These are phyloP conservation scores for Papiliotrema terrestris DNA, from an alignment of 1,284 basidiomycete species.

Conservation along the genomic window DNA sequence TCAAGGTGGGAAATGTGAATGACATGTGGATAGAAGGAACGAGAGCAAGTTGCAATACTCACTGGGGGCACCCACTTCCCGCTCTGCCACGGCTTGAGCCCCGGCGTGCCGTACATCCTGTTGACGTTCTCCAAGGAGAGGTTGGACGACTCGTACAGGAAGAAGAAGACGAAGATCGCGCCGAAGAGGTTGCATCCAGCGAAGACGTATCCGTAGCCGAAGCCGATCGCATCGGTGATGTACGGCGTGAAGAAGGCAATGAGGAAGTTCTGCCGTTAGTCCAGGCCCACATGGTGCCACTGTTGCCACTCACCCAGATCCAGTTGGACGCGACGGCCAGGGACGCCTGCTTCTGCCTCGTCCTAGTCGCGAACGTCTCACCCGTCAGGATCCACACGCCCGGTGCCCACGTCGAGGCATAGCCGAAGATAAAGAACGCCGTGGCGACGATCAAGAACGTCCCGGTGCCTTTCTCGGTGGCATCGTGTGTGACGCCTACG, in stretches of 20 bases:
- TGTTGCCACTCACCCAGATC: conserved; percentile 50
- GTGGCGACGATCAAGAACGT: conserved; percentile 69
- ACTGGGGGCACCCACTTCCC: conserved; percentile 15
- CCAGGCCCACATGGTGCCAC: background rate
- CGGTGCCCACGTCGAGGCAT: background rate
- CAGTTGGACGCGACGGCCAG: conserved; percentile 66
- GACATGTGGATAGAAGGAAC: too few relatives aligned
- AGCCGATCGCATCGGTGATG: conserved; percentile 54
- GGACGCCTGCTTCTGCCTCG: conserved; percentile 64
- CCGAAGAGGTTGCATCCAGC: conserved; percentile 52
- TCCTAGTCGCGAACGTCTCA: conserved; percentile 71
- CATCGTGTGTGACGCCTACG: conserved; percentile 63
- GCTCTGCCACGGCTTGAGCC: conserved; percentile 17
- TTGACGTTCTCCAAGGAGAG: conserved; percentile 69
- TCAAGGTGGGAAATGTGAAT: background rate
- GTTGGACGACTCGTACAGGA: conserved; percentile 70
- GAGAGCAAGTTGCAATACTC: too few relatives aligned
- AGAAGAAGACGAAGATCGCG: conserved; percentile 62
- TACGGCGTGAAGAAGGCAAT: conserved; percentile 61
- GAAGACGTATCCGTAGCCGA: conserved; percentile 66
- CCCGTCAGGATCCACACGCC: conserved; percentile 72
- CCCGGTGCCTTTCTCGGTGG: conserved; percentile 54
- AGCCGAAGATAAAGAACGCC: conserved; percentile 62
- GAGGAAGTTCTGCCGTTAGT: conserved; percentile 59
- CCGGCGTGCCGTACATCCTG: conserved; percentile 25